Evolutionary conservation across 495 filamentous ascomycete species (phyloP).

Genomic region (Beverwykella pulmonaria): DNA sequence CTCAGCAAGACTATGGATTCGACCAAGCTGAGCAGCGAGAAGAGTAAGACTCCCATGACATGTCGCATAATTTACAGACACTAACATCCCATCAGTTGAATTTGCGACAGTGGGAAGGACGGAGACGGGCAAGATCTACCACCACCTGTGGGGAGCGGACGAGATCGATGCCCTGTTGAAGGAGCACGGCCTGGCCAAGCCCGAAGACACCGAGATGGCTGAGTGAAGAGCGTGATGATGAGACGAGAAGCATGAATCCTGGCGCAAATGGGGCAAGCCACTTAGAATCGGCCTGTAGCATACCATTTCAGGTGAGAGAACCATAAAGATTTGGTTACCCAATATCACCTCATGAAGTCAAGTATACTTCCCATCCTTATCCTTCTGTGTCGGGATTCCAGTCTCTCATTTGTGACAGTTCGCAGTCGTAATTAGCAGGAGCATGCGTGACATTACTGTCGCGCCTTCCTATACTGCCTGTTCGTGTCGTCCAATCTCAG

Average conservation of each 20-base stretch:
- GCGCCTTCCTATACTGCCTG: no score
- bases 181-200: slow-evolving; percentile 90
- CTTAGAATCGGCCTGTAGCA: background rate
- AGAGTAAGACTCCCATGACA: slow-evolving; percentile 66
- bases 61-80: background rate
- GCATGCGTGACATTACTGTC: no score
- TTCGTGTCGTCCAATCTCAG: no score
- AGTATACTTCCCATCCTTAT: background rate
- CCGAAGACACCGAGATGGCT: slow-evolving; percentile 34
- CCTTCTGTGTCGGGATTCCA: no score
- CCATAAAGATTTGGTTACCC: background rate
- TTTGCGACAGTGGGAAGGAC: slow-evolving; percentile 98
- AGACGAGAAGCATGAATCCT: background rate
- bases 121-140: slow-evolving; percentile 91
- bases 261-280: background rate
- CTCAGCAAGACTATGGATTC: slow-evolving; percentile 99
- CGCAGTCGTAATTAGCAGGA: no score
- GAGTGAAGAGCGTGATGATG: slow-evolving; percentile 13
- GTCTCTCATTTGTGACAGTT: no score
- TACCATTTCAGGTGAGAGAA: slow-evolving; percentile 18
- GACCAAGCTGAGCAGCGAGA: slow-evolving; percentile 96
- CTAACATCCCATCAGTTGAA: slow-evolving; percentile 67
- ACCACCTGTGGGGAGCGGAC: slow-evolving; percentile 95
- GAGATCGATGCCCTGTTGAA: slow-evolving; percentile 93
- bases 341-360: slow-evolving; percentile 1